These are phyloP conservation scores for Trichoderma sp. DNA, from an alignment of 2,329 filamentous ascomycete species.

Conservation along the genomic window DNA sequence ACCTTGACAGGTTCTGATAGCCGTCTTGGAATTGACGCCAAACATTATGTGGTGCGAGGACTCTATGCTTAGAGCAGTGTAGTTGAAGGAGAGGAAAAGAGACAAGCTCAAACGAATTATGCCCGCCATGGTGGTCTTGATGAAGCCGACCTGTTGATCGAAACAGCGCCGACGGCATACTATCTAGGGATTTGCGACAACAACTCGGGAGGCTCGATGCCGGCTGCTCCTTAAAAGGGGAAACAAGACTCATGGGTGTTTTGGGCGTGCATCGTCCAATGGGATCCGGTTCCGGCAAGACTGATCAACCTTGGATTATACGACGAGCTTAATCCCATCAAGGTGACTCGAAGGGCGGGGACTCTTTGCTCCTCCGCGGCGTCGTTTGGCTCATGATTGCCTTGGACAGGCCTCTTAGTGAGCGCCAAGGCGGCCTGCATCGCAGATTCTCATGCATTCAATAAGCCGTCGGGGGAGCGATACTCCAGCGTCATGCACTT, in stretches of 20 bases:
- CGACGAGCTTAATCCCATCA: slow-evolving; percentile 2
- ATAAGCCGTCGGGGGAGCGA: slow-evolving; percentile 6
- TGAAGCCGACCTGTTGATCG: slow-evolving; percentile 9
- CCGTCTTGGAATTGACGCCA: slow-evolving; percentile 37
- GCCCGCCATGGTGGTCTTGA: slow-evolving; percentile 7
- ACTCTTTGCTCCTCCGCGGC: slow-evolving; percentile 10
- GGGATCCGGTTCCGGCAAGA: slow-evolving; percentile 32
- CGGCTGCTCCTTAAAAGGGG: slow-evolving; percentile 42
- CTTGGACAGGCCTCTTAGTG: slow-evolving; percentile 34
- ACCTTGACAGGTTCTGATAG: slow-evolving; percentile 43
- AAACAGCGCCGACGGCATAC: neutral
- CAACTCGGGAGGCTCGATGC: slow-evolving; percentile 32
- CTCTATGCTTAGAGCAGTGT: neutral
- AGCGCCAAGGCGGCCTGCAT: slow-evolving; percentile 27
- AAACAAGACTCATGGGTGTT: slow-evolving; percentile 41
- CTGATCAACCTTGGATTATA: slow-evolving; percentile 25
- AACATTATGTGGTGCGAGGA: slow-evolving; percentile 33
- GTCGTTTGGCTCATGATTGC: slow-evolving; percentile 12
- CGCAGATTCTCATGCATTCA: slow-evolving; percentile 7
- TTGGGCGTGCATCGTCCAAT: slow-evolving; percentile 42
- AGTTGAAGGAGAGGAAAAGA: neutral
- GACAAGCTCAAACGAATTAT: neutral
- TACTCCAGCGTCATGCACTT: slow-evolving; percentile 9
- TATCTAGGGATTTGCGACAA: neutral
- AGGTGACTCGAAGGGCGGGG: slow-evolving; percentile 21